These are phyloP conservation scores for Lenwebbia sp. DNA, from an alignment of 345 rosid genomes.

Conservation along the genomic window DNA sequence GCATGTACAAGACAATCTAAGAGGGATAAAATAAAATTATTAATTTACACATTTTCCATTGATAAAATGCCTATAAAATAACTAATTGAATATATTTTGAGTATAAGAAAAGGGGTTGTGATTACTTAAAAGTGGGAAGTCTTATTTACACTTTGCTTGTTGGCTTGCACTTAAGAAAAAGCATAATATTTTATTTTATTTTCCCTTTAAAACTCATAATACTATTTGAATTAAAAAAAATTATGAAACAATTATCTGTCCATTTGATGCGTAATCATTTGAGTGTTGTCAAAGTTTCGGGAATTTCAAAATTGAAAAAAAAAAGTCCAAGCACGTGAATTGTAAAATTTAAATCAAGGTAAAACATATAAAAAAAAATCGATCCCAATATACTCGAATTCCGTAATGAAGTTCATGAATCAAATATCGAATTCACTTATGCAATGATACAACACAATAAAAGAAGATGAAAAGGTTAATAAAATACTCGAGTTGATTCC, in stretches of 20 bases:
- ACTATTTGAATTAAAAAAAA: neutral
- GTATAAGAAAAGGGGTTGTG: neutral
- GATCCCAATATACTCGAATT: too few species aligned
- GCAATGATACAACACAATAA: neutral
- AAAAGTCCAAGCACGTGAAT: neutral
- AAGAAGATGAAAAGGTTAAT: too few species aligned
- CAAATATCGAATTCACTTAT: too few species aligned
- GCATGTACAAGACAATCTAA: neutral
- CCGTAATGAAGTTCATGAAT: neutral
- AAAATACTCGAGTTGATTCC: too few species aligned
- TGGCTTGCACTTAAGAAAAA: neutral
- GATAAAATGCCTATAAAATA: neutral
- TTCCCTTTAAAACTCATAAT: neutral
- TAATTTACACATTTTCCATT: neutral
- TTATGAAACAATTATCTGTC: too few species aligned
- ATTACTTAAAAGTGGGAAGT: neutral
- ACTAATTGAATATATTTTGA: neutral
- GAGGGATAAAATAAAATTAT: neutral
- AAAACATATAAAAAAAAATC: too few species aligned
- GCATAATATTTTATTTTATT: too few species aligned
- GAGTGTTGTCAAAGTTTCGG: too few species aligned
- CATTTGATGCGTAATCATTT: neutral
- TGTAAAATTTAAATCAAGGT: neutral
- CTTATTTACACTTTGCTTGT: neutral
- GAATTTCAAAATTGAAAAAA: too few species aligned